These are phyloP conservation scores for Colletotrichum caudatum DNA, from an alignment of 2,329 filamentous ascomycete species.

Conservation along the genomic window DNA sequence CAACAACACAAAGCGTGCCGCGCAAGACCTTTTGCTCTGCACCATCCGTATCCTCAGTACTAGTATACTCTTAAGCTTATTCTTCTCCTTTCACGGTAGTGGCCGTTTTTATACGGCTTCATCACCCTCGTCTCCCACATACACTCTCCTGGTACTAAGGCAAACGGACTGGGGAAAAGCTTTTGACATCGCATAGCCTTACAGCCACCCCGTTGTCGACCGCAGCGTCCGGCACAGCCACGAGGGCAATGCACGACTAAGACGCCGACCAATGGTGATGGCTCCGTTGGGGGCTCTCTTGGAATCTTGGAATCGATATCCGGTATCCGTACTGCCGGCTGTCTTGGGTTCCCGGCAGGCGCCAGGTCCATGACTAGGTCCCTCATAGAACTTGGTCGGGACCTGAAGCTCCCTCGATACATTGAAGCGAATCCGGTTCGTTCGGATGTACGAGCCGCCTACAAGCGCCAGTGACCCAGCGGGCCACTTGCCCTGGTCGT, in stretches of 20 bases:
- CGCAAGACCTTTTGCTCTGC: background rate
- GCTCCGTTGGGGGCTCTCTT: background rate
- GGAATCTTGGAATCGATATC: slow-evolving; percentile 6
- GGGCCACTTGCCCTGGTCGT: slow-evolving; percentile 16
- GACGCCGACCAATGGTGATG: slow-evolving; percentile 21
- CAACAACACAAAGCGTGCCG: background rate
- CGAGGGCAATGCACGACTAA: background rate
- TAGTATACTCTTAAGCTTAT: no score
- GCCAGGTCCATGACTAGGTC: background rate
- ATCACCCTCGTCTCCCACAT: background rate
- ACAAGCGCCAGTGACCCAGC: slow-evolving; percentile 3
- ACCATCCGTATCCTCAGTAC: no score
- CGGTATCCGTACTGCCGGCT: background rate
- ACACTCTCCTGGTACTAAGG: background rate
- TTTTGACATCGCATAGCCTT: slow-evolving; percentile 10
- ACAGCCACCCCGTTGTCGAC: background rate
- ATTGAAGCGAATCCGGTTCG: background rate
- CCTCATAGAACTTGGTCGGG: background rate
- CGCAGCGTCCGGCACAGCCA: slow-evolving; percentile 10
- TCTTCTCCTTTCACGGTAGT: background rate
- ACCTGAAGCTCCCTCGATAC: background rate
- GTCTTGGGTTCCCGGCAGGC: background rate
- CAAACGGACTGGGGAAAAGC: background rate
- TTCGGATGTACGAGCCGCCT: background rate
- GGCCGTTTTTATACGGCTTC: slow-evolving; percentile 10